Evolutionary conservation across 805 yeast genomes (phyloP).

Genomic region (Tetrapisispora arboricola): DNA sequence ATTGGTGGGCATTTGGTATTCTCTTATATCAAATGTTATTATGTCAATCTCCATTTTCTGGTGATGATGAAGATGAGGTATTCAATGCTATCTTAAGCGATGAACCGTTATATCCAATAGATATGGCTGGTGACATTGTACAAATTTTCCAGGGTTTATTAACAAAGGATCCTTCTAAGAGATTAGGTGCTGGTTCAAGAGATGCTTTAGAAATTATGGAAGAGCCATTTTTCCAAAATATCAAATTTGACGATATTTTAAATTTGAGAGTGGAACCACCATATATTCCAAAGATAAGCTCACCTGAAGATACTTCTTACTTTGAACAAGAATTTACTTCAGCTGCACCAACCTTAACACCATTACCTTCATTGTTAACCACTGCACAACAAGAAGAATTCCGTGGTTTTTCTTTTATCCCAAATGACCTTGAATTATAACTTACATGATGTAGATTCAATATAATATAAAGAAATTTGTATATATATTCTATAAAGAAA

Average conservation of each 20-base stretch:
- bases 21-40: slow-evolving; percentile 90
- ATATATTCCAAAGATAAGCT: slow-evolving; percentile 73
- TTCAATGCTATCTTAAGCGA: slow-evolving; percentile 93
- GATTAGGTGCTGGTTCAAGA: slow-evolving; percentile 78
- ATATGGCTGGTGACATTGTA: slow-evolving; percentile 95
- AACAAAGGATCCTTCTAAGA: slow-evolving; percentile 74
- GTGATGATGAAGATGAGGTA: slow-evolving; percentile 94
- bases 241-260: slow-evolving; percentile 80
- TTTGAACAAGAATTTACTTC: slow-evolving; percentile 93
- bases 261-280: slow-evolving; percentile 73
- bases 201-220: slow-evolving; percentile 94
- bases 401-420: slow-evolving; percentile 88
- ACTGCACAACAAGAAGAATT: slow-evolving; percentile 90
- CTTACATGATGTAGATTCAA: too few relatives aligned
- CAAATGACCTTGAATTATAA: slow-evolving; percentile 41
- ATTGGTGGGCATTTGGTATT: slow-evolving; percentile 99
- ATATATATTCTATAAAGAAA: neutral
- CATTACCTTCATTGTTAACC: slow-evolving; percentile 79
- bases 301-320: slow-evolving; percentile 84
- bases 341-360: slow-evolving; percentile 90
- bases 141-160: slow-evolving; percentile 83
- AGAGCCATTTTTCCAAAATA: slow-evolving; percentile 86
- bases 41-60: slow-evolving; percentile 94
- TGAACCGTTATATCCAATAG: slow-evolving; percentile 93
- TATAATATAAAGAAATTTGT: neutral